These are phyloP conservation scores for Dendrobium huoshanense DNA, from an alignment of 106 monocot genomes.

Conservation along the genomic window DNA sequence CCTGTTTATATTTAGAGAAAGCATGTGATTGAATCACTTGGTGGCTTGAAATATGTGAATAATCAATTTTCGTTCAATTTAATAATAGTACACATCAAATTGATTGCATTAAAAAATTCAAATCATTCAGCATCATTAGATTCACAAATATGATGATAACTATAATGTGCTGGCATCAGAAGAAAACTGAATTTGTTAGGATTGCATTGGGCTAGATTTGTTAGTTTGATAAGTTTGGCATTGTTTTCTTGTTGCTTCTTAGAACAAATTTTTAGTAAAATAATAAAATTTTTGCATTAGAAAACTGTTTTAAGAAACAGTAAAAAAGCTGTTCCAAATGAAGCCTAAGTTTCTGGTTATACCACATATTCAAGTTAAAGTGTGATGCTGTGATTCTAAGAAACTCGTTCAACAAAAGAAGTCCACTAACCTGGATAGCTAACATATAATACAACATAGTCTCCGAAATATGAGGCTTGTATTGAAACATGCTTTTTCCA, in stretches of 20 bases:
- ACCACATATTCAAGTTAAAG: not conserved
- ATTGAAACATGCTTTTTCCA: slow-evolving; percentile 74
- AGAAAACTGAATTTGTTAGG: not conserved
- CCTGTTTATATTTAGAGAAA: too few relatives aligned
- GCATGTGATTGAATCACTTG: too few relatives aligned
- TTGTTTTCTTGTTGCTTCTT: too few relatives aligned
- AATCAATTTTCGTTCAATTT: too few relatives aligned
- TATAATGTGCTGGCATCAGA: not conserved
- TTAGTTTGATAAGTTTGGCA: too few relatives aligned
- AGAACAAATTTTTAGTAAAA: too few relatives aligned
- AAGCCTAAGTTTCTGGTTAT: not conserved
- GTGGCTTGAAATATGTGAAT: too few relatives aligned
- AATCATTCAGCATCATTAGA: not conserved
- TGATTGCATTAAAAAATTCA: not conserved
- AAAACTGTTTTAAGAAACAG: too few relatives aligned
- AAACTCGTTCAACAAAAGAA: not conserved
- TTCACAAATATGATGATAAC: not conserved
- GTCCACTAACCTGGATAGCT: slow-evolving; percentile 61
- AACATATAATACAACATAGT: slow-evolving; percentile 75
- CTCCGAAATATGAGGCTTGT: slow-evolving; percentile 48
- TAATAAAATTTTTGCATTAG: too few relatives aligned
- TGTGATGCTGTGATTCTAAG: not conserved
- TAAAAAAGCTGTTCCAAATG: too few relatives aligned
- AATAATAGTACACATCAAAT: not conserved
- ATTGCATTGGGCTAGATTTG: not conserved